Evolutionary conservation across 495 filamentous ascomycete species (phyloP).

Genomic region (Astrothelium macrocarpum): DNA sequence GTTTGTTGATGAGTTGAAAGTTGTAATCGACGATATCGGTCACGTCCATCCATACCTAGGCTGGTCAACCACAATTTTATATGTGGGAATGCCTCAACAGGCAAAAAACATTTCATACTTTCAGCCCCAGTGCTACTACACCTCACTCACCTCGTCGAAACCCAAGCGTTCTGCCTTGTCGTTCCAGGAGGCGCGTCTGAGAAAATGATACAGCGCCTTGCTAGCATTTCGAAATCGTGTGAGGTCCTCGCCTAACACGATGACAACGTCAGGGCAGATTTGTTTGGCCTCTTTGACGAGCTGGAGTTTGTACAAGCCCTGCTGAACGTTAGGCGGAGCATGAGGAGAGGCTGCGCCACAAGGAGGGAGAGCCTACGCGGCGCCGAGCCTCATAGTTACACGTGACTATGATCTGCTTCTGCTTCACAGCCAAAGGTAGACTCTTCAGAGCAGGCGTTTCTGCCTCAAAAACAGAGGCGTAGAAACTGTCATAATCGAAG

Average conservation of each 20-base stretch:
- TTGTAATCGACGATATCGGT: slow-evolving; percentile 83
- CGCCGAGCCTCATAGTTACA: slow-evolving; percentile 85
- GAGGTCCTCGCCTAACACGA: slow-evolving; percentile 80
- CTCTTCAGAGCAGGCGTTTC: slow-evolving; percentile 63
- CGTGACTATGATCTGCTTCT: slow-evolving; percentile 87
- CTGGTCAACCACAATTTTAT: neutral
- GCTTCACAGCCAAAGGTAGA: slow-evolving; percentile 64
- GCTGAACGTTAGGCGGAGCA: slow-evolving; percentile 11
- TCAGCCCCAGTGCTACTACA: neutral
- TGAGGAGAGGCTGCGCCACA: neutral
- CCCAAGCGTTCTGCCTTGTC: slow-evolving; percentile 68
- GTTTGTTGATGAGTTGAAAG: slow-evolving; percentile 53
- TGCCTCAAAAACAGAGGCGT: slow-evolving; percentile 79
- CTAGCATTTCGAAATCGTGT: slow-evolving; percentile 77
- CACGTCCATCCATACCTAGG: slow-evolving; percentile 60
- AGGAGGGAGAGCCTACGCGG: slow-evolving; percentile 22
- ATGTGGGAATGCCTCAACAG: neutral
- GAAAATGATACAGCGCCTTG: slow-evolving; percentile 63
- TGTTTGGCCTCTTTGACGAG: slow-evolving; percentile 70
- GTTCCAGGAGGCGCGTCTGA: slow-evolving; percentile 63
- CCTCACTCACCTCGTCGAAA: slow-evolving; percentile 70
- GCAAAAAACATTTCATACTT: neutral
- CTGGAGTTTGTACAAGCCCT: slow-evolving; percentile 75
- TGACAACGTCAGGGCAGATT: slow-evolving; percentile 72
- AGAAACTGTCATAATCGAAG: slow-evolving; percentile 92